These are phyloP conservation scores for Hypoxylon sp. DNA, from an alignment of 2,329 filamentous ascomycete species.

Conservation along the genomic window DNA sequence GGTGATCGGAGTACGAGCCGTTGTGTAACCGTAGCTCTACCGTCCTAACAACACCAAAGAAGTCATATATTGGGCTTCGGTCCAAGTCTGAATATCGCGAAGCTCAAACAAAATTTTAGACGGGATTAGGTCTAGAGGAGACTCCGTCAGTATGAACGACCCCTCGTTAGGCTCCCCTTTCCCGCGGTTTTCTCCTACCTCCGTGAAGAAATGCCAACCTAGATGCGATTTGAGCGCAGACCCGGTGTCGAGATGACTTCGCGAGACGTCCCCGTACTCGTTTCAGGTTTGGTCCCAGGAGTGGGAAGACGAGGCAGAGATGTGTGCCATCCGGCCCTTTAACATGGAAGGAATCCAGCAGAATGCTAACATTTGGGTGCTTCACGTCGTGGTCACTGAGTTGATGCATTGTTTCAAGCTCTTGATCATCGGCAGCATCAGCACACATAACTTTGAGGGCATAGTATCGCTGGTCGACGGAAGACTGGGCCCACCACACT, in stretches of 20 bases:
- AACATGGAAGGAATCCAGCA: background rate
- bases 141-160: background rate
- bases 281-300: background rate
- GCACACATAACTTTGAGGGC: slow-evolving; percentile 1
- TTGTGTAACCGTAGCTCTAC: background rate
- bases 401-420: background rate
- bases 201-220: background rate
- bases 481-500: background rate
- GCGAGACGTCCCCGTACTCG: background rate
- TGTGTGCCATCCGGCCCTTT: background rate
- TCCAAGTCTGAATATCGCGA: background rate
- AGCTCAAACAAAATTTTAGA: background rate
- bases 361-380: background rate
- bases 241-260: background rate
- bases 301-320: background rate
- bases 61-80: background rate
- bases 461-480: background rate
- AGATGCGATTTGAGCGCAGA: background rate
- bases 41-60: background rate
- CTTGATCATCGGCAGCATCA: background rate
- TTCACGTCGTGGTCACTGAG: background rate
- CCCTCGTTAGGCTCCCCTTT: background rate
- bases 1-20: background rate
- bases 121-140: background rate
- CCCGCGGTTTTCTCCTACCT: background rate